These are phyloP conservation scores for Hypocrella siamensis DNA, from an alignment of 2,329 filamentous ascomycete species.

Conservation along the genomic window DNA sequence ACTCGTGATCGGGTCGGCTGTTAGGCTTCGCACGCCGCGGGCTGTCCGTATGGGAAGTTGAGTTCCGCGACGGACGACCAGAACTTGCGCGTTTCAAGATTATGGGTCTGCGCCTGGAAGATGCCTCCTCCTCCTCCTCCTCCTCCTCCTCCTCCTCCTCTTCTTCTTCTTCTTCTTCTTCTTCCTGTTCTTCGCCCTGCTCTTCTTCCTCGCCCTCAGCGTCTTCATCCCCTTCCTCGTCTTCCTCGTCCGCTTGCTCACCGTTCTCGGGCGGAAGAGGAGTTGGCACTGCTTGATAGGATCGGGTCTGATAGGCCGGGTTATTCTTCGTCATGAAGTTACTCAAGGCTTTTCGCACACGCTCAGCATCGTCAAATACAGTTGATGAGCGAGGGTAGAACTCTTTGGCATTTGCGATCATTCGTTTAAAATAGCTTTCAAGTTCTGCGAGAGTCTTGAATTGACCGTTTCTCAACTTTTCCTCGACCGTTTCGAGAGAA, in stretches of 20 bases:
- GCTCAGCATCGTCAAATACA: conserved; percentile 71
- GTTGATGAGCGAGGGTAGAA: conserved; percentile 61
- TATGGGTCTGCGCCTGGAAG: conserved; percentile 20
- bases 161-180: neutral
- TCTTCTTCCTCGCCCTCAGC: conserved; percentile 16
- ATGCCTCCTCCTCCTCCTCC: conserved; percentile 13
- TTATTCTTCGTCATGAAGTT: conserved; percentile 82
- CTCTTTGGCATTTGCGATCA: conserved; percentile 77
- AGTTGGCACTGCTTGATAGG: conserved; percentile 57
- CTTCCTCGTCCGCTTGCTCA: conserved; percentile 13
- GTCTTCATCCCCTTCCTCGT: conserved; percentile 14
- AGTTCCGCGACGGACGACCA: conserved; percentile 16
- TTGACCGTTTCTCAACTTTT: conserved; percentile 51
- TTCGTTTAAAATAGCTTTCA: conserved; percentile 75
- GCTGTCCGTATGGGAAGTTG: conserved; percentile 14
- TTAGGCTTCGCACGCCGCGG: conserved; percentile 20
- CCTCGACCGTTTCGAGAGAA: conserved; percentile 61
- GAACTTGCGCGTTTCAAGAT: conserved; percentile 22
- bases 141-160: conserved; percentile 10
- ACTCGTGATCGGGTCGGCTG: conserved; percentile 33
- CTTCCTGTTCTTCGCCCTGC: conserved; percentile 11
- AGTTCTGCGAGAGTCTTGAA: conserved; percentile 59
- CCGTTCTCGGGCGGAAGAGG: conserved; percentile 39
- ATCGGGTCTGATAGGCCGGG: conserved; percentile 56
- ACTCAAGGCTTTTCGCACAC: conserved; percentile 70